These are phyloP conservation scores for Claviceps sp. DNA, from an alignment of 2,329 filamentous ascomycete species.

Conservation along the genomic window DNA sequence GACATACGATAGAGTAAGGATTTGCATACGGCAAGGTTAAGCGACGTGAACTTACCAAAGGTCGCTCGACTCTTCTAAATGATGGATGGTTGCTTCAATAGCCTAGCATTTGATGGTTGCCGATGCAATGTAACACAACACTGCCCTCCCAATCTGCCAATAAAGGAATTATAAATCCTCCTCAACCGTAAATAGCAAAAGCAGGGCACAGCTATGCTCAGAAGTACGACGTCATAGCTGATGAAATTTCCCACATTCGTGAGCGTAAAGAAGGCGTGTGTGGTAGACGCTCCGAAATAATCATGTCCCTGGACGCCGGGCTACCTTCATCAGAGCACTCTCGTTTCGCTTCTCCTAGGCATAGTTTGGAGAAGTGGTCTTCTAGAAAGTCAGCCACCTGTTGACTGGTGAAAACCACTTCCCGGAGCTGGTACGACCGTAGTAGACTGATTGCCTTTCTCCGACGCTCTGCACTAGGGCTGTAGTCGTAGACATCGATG, in stretches of 20 bases:
- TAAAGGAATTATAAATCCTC: too few species aligned
- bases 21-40: background rate
- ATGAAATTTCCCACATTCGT: slow-evolving; percentile 1
- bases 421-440: slow-evolving; percentile 1
- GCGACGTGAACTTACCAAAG: background rate
- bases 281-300: background rate
- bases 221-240: background rate
- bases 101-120: too few species aligned
- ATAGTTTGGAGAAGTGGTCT: slow-evolving; percentile 1
- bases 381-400: slow-evolving; percentile 4
- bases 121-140: background rate
- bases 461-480: background rate
- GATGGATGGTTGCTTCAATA: background rate
- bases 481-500: slow-evolving; percentile 2
- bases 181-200: background rate
- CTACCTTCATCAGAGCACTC: background rate
- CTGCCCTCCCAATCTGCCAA: too few species aligned
- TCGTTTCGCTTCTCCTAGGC: background rate
- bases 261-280: background rate
- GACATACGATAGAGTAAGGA: background rate
- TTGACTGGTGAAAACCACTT: slow-evolving; percentile 2
- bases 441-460: background rate
- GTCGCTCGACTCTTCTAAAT: background rate
- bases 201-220: background rate
- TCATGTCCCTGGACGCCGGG: background rate